These are phyloP conservation scores for Apophysomyces elegans DNA, from an alignment of 371 early-diverging fungal species.

Conservation along the genomic window DNA sequence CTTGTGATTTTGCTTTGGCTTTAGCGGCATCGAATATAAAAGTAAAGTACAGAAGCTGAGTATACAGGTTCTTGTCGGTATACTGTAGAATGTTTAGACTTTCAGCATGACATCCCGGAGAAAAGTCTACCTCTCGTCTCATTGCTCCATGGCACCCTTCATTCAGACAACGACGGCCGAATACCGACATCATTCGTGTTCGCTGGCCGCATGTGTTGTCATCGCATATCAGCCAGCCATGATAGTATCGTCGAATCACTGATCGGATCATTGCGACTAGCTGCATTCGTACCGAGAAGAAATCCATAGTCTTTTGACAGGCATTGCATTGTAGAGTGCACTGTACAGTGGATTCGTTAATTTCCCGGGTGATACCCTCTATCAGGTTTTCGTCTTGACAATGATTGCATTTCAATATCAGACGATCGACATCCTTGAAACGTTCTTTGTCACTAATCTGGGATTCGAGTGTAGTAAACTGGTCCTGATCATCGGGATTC, in stretches of 20 bases:
- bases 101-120: slow-evolving; percentile 36
- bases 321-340: slow-evolving; percentile 62
- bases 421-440: slow-evolving; percentile 72
- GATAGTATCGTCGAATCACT: slow-evolving; percentile 73
- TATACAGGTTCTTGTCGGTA: slow-evolving; percentile 53
- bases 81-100: slow-evolving; percentile 41
- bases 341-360: slow-evolving; percentile 28
- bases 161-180: slow-evolving; percentile 71
- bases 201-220: slow-evolving; percentile 68
- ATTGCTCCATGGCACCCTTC: slow-evolving; percentile 74
- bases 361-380: slow-evolving; percentile 56
- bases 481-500: slow-evolving; percentile 45
- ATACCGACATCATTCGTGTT: slow-evolving; percentile 74
- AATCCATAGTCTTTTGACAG: slow-evolving; percentile 57
- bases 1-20: slow-evolving; percentile 26
- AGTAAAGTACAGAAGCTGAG: slow-evolving; percentile 52
- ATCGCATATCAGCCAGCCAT: slow-evolving; percentile 78
- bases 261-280: slow-evolving; percentile 65
- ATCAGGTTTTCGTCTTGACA: slow-evolving; percentile 63
- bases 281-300: slow-evolving; percentile 59
- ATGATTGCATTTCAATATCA: slow-evolving; percentile 63
- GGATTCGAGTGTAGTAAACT: slow-evolving; percentile 78
- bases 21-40: slow-evolving; percentile 46
- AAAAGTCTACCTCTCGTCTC: slow-evolving; percentile 56
- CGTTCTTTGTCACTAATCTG: slow-evolving; percentile 85